Evolutionary conservation across 2,329 filamentous ascomycete genomes (phyloP), one percentile per base, ranked within the genome.

Genomic region (Neobulgaria alba): DNA sequence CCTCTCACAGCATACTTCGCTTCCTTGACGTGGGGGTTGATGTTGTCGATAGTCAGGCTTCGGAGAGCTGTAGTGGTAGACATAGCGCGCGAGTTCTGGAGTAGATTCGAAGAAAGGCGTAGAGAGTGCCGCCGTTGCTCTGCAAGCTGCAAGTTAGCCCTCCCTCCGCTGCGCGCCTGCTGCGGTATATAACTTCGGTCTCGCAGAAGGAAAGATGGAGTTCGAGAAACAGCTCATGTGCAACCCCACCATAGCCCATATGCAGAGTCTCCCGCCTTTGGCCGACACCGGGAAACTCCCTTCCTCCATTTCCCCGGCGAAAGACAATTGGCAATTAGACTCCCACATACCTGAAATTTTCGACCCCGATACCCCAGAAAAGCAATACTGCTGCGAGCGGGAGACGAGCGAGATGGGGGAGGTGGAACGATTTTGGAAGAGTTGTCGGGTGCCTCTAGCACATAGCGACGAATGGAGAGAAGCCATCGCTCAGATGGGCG

Each of bases 1-100:
- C 92, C 92, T 56, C 92, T 86, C 42, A 98, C 92, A 53, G 92
- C 92, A 69, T 98, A 98, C 68, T 95, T 81, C 59, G 92, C 92
- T 47, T 79, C 77, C 61, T 81, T 79, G 52, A 96, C 77, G 63
- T 92, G 76, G 36, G 79, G 85, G 70, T 96, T 98, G 72, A 98
- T 94, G 70, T 92, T 95, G 64, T 86, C 73, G 57, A 85, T 71
- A 56, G 73, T 84, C 54, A 98, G 72, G 44, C 70, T 67, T 36
- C 67, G 66, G 45, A 69, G 63, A 5, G 52, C 39, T 10, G 61
- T 49, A 17, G 67, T 63, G 33, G 52, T 47, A 10, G 59, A 60
- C 58, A 61, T 60, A n/a, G 46, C 51, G 44, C 57, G 49, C 12
- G 23, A 26, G 23, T 7, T 26, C 7, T 12, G 23, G 7, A 26